Evolutionary conservation across 768 basidiomycete genomes (phyloP).

Genomic region (Amanita thiersii): DNA sequence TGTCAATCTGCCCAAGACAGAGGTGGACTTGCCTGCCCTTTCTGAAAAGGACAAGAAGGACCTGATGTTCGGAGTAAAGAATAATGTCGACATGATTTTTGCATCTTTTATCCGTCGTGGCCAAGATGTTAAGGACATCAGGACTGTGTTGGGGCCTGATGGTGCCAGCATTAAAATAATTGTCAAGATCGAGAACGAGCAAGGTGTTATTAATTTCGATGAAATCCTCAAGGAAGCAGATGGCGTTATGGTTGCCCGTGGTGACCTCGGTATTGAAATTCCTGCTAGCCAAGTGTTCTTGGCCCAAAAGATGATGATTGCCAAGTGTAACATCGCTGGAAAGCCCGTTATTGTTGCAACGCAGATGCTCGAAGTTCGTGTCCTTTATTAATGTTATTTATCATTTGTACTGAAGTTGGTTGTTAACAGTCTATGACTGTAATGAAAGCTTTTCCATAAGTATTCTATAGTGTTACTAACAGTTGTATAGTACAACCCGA

Average conservation of each 20-base stretch:
- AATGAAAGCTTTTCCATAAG: conserved; percentile 15
- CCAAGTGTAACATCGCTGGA: conserved; percentile 96
- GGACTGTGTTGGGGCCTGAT: conserved; percentile 87
- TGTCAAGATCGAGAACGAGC: conserved; percentile 99
- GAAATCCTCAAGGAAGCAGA: conserved; percentile 93
- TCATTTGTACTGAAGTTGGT: conserved; percentile 7
- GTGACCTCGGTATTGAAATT: conserved; percentile 98
- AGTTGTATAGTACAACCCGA: conserved; percentile 79
- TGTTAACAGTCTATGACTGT: conserved; percentile 83
- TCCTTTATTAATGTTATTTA: not conserved
- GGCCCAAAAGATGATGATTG: conserved; percentile 99
- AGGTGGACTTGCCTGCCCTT: conserved; percentile 94
- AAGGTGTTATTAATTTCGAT: conserved; percentile 98
- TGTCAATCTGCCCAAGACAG: conserved; percentile 97
- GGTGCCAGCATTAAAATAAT: conserved; percentile 98
- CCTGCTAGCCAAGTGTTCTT: conserved; percentile 99
- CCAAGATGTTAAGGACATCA: conserved; percentile 91
- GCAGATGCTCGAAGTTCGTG: conserved; percentile 91
- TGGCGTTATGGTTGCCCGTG: conserved; percentile 99
- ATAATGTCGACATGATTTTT: conserved; percentile 98
- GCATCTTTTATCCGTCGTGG: conserved; percentile 97
- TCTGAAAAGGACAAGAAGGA: conserved; percentile 99
- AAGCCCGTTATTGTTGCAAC: conserved; percentile 99
- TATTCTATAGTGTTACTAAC: conserved; percentile 8
- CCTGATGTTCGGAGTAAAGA: conserved; percentile 89